Base-by-base conservation (phyloP, 306 rosid species). In the Begonia loranthoides region DNA sequence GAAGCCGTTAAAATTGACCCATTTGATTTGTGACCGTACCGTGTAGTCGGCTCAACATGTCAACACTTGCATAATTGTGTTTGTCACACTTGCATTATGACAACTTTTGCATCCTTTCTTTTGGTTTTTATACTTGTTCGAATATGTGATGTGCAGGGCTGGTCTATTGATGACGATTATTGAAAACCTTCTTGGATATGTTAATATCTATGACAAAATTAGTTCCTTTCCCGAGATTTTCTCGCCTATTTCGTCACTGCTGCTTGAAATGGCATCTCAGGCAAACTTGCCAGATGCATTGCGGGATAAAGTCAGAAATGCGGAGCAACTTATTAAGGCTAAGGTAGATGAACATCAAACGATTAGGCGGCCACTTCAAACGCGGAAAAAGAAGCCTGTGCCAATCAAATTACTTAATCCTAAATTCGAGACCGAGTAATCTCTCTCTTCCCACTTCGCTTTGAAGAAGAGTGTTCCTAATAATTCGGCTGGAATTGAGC, bases 171-270 rank as follows among this genome's bases (percentile, higher is more conserved):
- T 61, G 60, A 68, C 81, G 3, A 66, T 72, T 16, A 48, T 76
- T 41, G 95, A 82, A 76, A 80, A 90, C 52, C 71, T 90, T 15
- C 60, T 57, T 39, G 94, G 83, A 61, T 86, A 49, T 66, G 70
- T 72, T 14, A 57, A 65, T 15, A 16, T 56, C 55, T 90, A 76
- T 13, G 78, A 60, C 50, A 80, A 80, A 54, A 69, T 82, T 50
- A 76, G 83, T 63, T 82, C 95, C 53, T 90, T 86, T 68, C 87
- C 97, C 1, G 94, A 84, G 73, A 72, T 76, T 1, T 89, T 89
- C 68, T 62, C 48, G 70, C 97, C 90, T 5, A 62, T 82, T 70
- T 75, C 70, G 33, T 57, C 49, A 15, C 62, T 76, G 51, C 49
- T 89, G 64, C 61, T 41, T 39, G 87, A 73, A 62, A 60, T 85